These are phyloP conservation scores for Citrus cavaleriei DNA, from an alignment of 345 rosid species.

Conservation along the genomic window DNA sequence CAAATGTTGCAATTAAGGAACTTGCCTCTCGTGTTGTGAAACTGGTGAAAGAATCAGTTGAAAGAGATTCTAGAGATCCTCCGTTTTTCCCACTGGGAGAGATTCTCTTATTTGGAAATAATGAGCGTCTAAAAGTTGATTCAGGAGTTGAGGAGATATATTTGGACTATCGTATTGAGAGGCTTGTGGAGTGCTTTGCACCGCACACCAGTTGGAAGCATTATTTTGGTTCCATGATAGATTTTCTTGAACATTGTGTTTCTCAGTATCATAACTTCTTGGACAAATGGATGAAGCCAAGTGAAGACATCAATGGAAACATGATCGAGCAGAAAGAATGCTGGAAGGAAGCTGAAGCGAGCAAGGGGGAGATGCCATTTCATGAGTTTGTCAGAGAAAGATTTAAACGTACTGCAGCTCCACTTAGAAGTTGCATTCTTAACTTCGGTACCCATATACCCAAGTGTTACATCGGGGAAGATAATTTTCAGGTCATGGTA, in stretches of 20 bases:
- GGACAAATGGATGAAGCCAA: background rate
- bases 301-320: too few relatives aligned
- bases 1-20: too few relatives aligned
- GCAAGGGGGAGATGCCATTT: too few relatives aligned
- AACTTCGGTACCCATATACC: constrained; percentile 30
- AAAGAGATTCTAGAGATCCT: too few relatives aligned
- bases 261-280: background rate
- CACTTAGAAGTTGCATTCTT: constrained; percentile 21
- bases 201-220: constrained; percentile 17
- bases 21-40: too few relatives aligned
- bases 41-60: too few relatives aligned
- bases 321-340: too few relatives aligned
- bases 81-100: background rate
- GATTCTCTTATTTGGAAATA: constrained; percentile 23
- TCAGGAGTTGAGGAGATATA: constrained; percentile 11
- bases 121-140: constrained; percentile 12
- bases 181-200: constrained; percentile 21
- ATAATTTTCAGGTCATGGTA: background rate
- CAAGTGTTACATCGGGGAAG: constrained; percentile 12
- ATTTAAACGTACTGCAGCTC: constrained; percentile 2
- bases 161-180: constrained; percentile 20
- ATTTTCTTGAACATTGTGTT: constrained; percentile 6
- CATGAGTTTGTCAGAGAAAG: constrained; percentile 19
- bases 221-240: constrained; percentile 9
- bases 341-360: too few relatives aligned